Base-by-base conservation (phyloP, 2,329 filamentous ascomycete genomes). In the Alternaria ethzedia region DNA sequence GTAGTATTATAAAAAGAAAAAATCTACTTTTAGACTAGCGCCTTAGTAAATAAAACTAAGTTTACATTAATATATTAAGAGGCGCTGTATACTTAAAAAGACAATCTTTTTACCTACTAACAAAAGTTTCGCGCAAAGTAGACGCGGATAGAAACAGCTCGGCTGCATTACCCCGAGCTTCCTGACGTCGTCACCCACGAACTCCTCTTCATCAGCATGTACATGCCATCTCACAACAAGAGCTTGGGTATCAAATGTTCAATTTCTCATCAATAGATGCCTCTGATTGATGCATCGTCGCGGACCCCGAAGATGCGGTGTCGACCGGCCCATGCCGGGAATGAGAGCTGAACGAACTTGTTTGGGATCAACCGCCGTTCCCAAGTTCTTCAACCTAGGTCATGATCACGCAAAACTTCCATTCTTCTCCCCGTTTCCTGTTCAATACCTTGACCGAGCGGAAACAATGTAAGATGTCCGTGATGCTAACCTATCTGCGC, bases 401-500 rank as follows among this genome's bases (percentile, higher is more conserved):
- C 47, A 58, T 59, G 43, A 59, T 54, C 25, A n/a, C 30, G 26
- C 49, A 54, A 25, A 36, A 30, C 41, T 32, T 15, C 51, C 20
- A n/a, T n/a, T 49, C 13, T 21, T 49, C 46, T 44, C 30, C 60
- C 60, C 17, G 23, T 56, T 52, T 55, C 60, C 54, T 32, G 49
- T 43, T 51, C 32, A 49, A 54, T 32, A 13, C 25, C 46, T 54
- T 54, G 58, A 25, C 25, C 41, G 32, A 41, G 50, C 32, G 25
- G 44, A n/a, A 46, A 26, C n/a, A 10, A 49, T 43, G 45, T 7
- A 21, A 51, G 15, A 52, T 54, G 21, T 30, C 21, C 52, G 44
- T 28, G 23, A 8, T 13, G 30, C 60, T 65, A 65, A 63, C 63
- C 46, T 26, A 28, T 30, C 47, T 25, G 12, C 62, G 60, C 41